A percentile compares a stretch with the other conserved stretches of the same genome.
Conservation (phyloP, 1,284 basidiomycete genomes). For the Cerioporus squamosus region DNA sequence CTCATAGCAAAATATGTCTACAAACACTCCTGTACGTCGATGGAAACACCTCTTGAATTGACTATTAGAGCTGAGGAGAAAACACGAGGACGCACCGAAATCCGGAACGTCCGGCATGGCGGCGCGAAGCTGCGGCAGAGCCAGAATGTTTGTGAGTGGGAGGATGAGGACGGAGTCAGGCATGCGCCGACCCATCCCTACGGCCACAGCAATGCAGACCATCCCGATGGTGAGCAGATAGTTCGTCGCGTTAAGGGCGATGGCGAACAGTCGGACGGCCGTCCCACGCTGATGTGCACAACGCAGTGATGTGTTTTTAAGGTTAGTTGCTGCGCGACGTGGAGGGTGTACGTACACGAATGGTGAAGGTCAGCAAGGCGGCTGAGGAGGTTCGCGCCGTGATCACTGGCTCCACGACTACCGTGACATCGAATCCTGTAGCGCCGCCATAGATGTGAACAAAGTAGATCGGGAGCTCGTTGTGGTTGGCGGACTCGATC, state of each 20-base stretch:
- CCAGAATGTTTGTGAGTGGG: not conserved
- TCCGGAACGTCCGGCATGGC: not conserved
- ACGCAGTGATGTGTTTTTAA: too few species aligned
- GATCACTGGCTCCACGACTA: not conserved
- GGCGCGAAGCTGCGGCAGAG: not conserved
- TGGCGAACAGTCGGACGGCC: not conserved
- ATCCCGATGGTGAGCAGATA: not conserved
- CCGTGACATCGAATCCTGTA: not conserved
- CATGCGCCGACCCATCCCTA: not conserved
- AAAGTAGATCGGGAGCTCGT: not conserved
- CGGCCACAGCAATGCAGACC: not conserved
- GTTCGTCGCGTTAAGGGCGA: not conserved
- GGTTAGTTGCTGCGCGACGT: too few species aligned
- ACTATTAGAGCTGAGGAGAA: not conserved
- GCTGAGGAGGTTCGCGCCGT: not conserved
- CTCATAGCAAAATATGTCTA: too few species aligned
- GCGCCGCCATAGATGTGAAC: not conserved
- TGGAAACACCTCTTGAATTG: too few species aligned
- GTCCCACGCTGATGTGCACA: not conserved
- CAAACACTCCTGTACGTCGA: too few species aligned
- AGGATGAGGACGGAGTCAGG: not conserved
- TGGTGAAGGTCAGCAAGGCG: not conserved
- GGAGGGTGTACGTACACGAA: not conserved
- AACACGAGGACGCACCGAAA: not conserved
- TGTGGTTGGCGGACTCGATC: not conserved